Conservation (phyloP, 768 basidiomycete species). For the Pleurotus djamor region DNA sequence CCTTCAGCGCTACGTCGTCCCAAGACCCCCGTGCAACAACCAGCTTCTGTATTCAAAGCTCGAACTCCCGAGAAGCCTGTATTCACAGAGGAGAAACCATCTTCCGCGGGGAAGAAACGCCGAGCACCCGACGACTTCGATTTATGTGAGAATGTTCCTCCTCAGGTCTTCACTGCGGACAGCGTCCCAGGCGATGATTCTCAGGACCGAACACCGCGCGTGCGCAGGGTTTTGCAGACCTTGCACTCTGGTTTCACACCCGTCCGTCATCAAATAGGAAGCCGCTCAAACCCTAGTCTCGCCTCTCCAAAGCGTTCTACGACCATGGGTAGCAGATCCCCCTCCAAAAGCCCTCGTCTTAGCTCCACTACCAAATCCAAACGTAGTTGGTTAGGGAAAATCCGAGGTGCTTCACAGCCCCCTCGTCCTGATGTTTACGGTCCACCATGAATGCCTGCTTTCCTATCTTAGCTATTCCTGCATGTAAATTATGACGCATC, state of each 20-base stretch:
- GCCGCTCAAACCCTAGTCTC: slow-evolving; percentile 35
- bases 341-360: slow-evolving; percentile 18
- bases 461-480: slow-evolving; percentile 8
- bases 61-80: slow-evolving; percentile 44
- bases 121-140: slow-evolving; percentile 80
- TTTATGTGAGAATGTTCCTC: slow-evolving; percentile 48
- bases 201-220: slow-evolving; percentile 53
- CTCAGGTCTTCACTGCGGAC: slow-evolving; percentile 64
- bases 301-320: slow-evolving; percentile 50
- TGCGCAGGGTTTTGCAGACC: slow-evolving; percentile 55
- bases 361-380: slow-evolving; percentile 42
- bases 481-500: slow-evolving; percentile 24
- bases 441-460: no score
- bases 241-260: slow-evolving; percentile 74
- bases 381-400: slow-evolving; percentile 72
- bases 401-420: slow-evolving; percentile 44
- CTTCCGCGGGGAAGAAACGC: slow-evolving; percentile 65
- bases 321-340: slow-evolving; percentile 57
- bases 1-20: slow-evolving; percentile 40
- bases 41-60: slow-evolving; percentile 45
- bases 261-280: slow-evolving; percentile 43
- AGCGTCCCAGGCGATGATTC: slow-evolving; percentile 39
- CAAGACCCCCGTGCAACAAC: slow-evolving; percentile 52
- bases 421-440: neutral
- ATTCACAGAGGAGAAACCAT: slow-evolving; percentile 22